These are phyloP conservation scores for Alternaria alternata DNA, from an alignment of 2,329 filamentous ascomycete genomes.

Conservation along the genomic window DNA sequence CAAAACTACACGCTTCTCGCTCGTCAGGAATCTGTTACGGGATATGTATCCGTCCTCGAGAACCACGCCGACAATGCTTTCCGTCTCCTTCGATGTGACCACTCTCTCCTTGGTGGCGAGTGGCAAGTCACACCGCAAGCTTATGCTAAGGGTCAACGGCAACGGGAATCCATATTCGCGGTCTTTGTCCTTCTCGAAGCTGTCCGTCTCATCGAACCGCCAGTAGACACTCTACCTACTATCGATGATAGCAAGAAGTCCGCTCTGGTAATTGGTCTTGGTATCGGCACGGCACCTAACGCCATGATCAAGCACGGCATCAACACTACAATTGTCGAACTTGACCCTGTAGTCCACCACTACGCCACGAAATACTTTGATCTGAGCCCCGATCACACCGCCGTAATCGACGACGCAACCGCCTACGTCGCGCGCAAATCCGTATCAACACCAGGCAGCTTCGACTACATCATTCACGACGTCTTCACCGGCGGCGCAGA, in stretches of 20 bases:
- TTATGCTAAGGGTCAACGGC: constrained; percentile 54
- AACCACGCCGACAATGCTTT: constrained; percentile 71
- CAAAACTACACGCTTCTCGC: constrained; percentile 80
- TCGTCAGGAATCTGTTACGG: constrained; percentile 84
- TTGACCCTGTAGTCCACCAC: constrained; percentile 87
- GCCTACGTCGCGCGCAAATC: constrained; percentile 68
- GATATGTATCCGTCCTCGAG: constrained; percentile 91
- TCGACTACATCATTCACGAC: constrained; percentile 95
- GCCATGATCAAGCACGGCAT: constrained; percentile 88
- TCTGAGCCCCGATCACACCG: constrained; percentile 77
- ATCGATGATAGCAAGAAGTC: constrained; percentile 72
- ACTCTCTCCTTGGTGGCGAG: constrained; percentile 91
- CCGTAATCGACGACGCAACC: constrained; percentile 84
- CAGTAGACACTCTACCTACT: constrained; percentile 14
- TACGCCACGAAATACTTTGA: constrained; percentile 85
- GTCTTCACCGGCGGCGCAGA: constrained; percentile 97
- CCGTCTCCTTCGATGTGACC: constrained; percentile 88
- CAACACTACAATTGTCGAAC: constrained; percentile 91
- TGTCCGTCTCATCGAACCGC: constrained; percentile 75
- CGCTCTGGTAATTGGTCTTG: constrained; percentile 88
- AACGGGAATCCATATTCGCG: constrained; percentile 89
- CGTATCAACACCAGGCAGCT: constrained; percentile 57
- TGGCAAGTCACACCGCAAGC: constrained; percentile 70
- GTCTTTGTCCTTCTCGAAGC: constrained; percentile 97
- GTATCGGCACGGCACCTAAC: constrained; percentile 89